Evolutionary conservation across 805 yeast species (phyloP), one percentile per base, ranked within the genome.

Genomic region (Ogataea pignaliae): DNA sequence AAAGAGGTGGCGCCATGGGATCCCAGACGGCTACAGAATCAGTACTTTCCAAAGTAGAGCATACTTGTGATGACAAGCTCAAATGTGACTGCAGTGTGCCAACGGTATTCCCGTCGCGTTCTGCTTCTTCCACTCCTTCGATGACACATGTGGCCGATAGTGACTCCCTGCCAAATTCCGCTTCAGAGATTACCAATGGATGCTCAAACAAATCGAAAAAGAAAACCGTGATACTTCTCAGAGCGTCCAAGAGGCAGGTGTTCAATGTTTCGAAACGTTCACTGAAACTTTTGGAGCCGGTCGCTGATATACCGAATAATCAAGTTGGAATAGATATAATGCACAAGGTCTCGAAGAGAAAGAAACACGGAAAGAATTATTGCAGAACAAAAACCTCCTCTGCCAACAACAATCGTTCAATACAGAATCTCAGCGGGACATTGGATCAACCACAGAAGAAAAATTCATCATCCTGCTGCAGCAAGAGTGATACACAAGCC

Each of bases 241-340:
- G 57, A 40, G 70, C 69, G 8, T 50, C 66, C 12, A 63, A 57
- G 42, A 54, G 66, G 41, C 66, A 64, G 41, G 60, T 67, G n/a
- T 66, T 47, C 45, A 64, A 64, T 41, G 71, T 65, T 29, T 51
- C 65, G 4, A 64, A 59, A 38, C 61, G 63, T 1, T 64, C 70
- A 1, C 41, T 66, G 18, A 54, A 53, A 16, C 46, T 66, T 28
- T 41, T 66, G 29, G 64, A 60, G 12, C 70, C 71, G 3, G 66
- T 66, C 3, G 45, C 47, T 28, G 66, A 63, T 17, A 55, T 61
- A 17, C 65, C 68, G 12, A 61, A 57, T 38, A 60, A 55, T 39
- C 47, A 60, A 44, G 66, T 56, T 10, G 67, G 67, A 0, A 50
- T 57, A 14, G 63, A 63, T 14, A 43, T 63, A 29, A 63, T 63